phyloP scores from a whole-genome alignment of 768 basidiomycete species.

The Mycena haematopus region DNA sequence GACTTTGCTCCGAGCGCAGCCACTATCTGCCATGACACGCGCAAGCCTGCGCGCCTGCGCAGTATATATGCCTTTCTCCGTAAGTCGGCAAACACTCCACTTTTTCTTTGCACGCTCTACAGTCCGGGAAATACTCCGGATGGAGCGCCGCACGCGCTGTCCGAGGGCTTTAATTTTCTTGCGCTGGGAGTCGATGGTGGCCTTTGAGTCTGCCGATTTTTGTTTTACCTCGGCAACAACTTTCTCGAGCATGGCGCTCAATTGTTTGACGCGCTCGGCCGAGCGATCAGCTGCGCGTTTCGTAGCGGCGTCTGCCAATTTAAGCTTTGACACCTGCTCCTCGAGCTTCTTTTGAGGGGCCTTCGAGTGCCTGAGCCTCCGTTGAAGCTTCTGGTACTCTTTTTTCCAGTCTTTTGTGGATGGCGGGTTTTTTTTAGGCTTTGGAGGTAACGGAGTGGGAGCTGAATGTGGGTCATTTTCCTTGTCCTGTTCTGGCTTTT shows the following conservation, averaged over 20 bases:
- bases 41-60: too few species aligned
- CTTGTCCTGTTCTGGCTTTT: neutral
- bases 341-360: neutral
- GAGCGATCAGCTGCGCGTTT: too few species aligned
- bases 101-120: neutral
- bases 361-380: neutral
- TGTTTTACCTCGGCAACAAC: too few species aligned
- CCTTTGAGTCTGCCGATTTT: too few species aligned
- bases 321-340: neutral
- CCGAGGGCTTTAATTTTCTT: too few species aligned
- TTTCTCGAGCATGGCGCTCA: too few species aligned
- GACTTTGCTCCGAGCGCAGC: too few species aligned
- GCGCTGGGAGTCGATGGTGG: neutral
- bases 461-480: neutral
- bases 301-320: too few species aligned
- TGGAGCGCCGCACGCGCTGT: neutral
- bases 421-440: neutral
- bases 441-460: neutral
- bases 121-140: neutral
- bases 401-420: neutral
- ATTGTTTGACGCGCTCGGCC: too few species aligned
- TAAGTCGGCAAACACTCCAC: too few species aligned
- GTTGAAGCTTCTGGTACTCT: neutral
- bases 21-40: too few species aligned
- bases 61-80: too few species aligned